Percentiles rank a stretch among this genome's conserved stretches.
These are phyloP conservation scores for Magnusiomyces suaveolens DNA, from an alignment of 1,139 yeast species.

Conservation along the genomic window DNA sequence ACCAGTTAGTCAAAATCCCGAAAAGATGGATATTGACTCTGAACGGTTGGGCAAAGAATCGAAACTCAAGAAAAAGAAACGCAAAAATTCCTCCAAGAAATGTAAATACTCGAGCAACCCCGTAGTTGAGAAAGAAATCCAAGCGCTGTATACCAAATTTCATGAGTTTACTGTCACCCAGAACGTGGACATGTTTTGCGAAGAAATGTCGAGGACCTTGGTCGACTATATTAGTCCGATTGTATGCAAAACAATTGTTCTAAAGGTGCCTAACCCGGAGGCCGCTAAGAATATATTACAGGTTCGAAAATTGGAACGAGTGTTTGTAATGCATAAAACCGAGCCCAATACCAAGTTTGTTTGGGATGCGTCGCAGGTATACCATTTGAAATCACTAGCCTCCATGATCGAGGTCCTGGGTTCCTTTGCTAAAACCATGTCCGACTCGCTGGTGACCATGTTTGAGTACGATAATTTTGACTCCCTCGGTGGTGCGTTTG, in stretches of 20 bases:
- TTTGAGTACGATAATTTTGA: neutral
- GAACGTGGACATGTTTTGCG: neutral
- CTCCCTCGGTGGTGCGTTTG: neutral
- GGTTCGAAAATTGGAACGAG: neutral
- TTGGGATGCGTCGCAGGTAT: neutral
- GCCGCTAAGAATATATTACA: neutral
- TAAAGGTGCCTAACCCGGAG: neutral
- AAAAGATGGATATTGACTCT: too few relatives aligned
- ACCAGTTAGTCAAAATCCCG: too few relatives aligned
- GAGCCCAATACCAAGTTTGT: neutral
- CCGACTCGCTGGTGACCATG: neutral
- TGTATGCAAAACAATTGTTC: neutral
- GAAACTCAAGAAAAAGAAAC: neutral
- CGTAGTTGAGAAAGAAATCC: neutral
- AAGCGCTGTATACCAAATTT: neutral
- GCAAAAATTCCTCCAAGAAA: neutral
- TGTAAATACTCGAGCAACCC: neutral
- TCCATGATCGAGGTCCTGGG: neutral
- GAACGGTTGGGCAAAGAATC: too few relatives aligned
- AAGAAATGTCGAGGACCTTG: neutral
- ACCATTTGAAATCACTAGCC: neutral
- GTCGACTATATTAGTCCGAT: neutral
- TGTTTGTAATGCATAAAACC: neutral
- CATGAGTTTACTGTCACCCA: neutral
- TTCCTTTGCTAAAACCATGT: neutral